phyloP scores from a whole-genome alignment of 2,329 filamentous ascomycete genomes.

The Trichoderma atrobrunneum region DNA sequence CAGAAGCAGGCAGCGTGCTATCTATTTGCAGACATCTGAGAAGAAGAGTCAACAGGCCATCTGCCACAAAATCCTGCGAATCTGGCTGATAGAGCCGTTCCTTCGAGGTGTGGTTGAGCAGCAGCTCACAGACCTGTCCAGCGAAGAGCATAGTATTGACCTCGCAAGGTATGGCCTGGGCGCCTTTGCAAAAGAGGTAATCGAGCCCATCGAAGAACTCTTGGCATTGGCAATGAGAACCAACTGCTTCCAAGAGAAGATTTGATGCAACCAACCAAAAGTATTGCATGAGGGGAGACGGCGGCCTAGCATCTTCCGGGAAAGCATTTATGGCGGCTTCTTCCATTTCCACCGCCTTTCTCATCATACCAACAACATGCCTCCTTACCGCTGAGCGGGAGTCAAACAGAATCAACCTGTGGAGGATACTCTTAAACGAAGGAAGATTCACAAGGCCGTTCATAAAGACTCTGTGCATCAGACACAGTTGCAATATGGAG shows the following conservation, averaged over 20 bases:
- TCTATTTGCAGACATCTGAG: constrained; percentile 33
- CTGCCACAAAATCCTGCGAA: constrained; percentile 30
- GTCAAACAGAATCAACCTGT: constrained; percentile 30
- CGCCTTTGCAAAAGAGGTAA: constrained; percentile 39
- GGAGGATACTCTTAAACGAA: constrained; percentile 26
- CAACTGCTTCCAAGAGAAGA: constrained; percentile 34
- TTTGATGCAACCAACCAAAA: constrained; percentile 35
- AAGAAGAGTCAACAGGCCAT: constrained; percentile 32
- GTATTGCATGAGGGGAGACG: constrained; percentile 24
- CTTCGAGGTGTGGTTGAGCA: constrained; percentile 40
- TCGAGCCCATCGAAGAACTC: constrained; percentile 46
- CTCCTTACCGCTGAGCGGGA: constrained; percentile 28
- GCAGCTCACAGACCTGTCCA: constrained; percentile 29
- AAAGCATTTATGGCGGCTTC: not conserved
- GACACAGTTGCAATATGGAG: constrained; percentile 31
- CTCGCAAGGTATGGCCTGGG: constrained; percentile 27
- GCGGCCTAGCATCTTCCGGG: not conserved
- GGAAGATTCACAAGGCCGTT: constrained; percentile 25
- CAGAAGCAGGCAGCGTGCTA: constrained; percentile 25
- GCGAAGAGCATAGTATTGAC: constrained; percentile 33
- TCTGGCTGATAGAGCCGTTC: constrained; percentile 38
- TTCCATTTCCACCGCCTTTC: constrained; percentile 26
- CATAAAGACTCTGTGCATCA: constrained; percentile 32
- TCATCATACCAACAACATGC: constrained; percentile 35
- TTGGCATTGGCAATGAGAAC: constrained; percentile 38